These are phyloP conservation scores for Asterochloris sp. DNA, from an alignment of 139 green algal genomes.

Conservation along the genomic window DNA sequence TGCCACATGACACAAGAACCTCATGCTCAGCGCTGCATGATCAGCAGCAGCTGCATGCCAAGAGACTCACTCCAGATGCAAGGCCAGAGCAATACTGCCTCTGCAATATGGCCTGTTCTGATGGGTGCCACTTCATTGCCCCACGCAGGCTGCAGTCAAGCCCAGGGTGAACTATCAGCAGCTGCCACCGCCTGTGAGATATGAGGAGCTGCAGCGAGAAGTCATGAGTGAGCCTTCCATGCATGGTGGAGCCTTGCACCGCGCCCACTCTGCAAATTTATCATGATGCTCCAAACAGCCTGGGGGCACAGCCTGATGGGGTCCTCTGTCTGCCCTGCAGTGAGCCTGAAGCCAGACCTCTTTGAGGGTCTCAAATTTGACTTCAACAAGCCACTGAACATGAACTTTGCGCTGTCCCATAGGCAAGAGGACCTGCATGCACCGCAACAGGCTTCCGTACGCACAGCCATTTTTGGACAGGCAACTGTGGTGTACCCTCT, in stretches of 20 bases:
- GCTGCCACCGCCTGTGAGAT: conserved; percentile 83
- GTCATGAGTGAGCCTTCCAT: conserved; percentile 55
- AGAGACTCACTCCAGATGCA: too few relatives aligned
- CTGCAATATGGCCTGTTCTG: too few relatives aligned
- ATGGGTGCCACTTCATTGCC: background rate
- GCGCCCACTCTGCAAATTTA: background rate
- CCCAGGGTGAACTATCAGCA: conserved; percentile 39
- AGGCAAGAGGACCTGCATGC: conserved; percentile 28
- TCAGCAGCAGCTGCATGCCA: too few relatives aligned
- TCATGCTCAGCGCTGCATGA: background rate
- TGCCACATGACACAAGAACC: background rate
- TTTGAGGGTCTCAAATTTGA: conserved; percentile 98
- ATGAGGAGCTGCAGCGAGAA: conserved; percentile 94
- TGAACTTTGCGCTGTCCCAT: conserved; percentile 95
- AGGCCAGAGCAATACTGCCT: too few relatives aligned
- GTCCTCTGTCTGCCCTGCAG: conserved; percentile 38
- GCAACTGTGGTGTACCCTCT: too few relatives aligned
- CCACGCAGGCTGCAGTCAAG: background rate
- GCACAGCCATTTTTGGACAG: background rate
- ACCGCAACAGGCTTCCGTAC: background rate
- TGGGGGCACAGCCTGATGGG: background rate
- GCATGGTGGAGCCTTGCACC: background rate
- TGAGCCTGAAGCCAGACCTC: conserved; percentile 93
- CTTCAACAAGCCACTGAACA: conserved; percentile 96
- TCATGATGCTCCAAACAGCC: background rate